Conservation (phyloP, 1,284 basidiomycete species). For the Trametes polyzona region DNA sequence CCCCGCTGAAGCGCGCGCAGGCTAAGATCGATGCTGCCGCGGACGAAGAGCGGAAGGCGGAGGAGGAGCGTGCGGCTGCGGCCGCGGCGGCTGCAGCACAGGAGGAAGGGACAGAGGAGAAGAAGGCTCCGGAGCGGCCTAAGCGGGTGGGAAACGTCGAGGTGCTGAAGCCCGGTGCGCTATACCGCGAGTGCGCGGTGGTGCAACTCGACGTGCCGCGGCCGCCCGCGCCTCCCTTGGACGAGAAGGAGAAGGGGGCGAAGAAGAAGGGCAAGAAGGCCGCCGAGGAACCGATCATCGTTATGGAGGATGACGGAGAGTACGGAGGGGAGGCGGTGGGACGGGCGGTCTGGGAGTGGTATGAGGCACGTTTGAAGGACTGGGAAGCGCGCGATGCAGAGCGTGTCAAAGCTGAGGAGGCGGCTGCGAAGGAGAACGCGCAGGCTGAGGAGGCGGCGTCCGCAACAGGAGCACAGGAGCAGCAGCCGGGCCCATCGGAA, state of each 20-base stretch:
- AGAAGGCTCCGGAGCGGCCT: slow-evolving; percentile 33
- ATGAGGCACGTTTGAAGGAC: slow-evolving; percentile 61
- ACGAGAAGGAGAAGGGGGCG: slow-evolving; percentile 24
- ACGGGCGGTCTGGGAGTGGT: slow-evolving; percentile 73
- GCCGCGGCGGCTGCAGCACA: slow-evolving; percentile 3
- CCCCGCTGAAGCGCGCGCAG: slow-evolving; percentile 59
- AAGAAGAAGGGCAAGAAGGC: slow-evolving; percentile 36
- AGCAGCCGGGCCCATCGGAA: not conserved
- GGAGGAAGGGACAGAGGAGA: not conserved
- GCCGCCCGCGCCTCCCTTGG: slow-evolving; percentile 11
- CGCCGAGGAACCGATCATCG: slow-evolving; percentile 23
- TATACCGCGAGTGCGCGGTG: slow-evolving; percentile 74
- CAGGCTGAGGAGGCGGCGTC: slow-evolving; percentile 5
- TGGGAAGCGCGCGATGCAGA: slow-evolving; percentile 51
- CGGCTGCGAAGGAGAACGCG: slow-evolving; percentile 11
- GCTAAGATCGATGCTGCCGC: slow-evolving; percentile 39
- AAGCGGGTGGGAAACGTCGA: slow-evolving; percentile 41
- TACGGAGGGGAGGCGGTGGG: slow-evolving; percentile 70
- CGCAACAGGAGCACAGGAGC: not conserved
- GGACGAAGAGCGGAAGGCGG: slow-evolving; percentile 22
- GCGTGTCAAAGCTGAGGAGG: slow-evolving; percentile 21
- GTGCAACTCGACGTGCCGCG: slow-evolving; percentile 50
- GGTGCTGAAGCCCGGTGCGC: slow-evolving; percentile 72
- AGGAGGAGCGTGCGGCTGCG: slow-evolving; percentile 10
- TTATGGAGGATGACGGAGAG: slow-evolving; percentile 62